Evolutionary conservation across 176 grass and related monocot genomes (phyloP), one percentile per base, ranked within the genome.

Genomic region (Triticum dicoccoides): DNA sequence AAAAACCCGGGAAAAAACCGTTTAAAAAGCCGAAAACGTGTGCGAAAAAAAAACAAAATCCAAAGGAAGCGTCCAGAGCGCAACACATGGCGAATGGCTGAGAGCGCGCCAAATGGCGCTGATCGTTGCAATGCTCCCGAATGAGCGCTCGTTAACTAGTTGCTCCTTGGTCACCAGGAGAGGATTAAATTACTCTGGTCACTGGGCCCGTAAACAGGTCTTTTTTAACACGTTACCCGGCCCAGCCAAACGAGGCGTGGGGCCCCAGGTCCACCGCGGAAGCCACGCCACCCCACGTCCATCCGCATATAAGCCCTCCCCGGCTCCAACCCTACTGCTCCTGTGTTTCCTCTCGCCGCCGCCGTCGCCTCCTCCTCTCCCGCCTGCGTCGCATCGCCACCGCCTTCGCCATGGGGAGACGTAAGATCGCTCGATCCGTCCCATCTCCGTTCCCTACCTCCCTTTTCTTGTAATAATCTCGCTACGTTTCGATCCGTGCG

Each of bases 401-500:
- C 29, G 15, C 15, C 44, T 11, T 9, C 69, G n/a, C 79, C 59
- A 82, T 87, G 86, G 86, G 86, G 69, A 87, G 79, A 76, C 51
- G 79, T 87, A 87, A 82, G 79, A 14, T 58, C 44, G 8, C 44
- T 29, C 32, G 5, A 23, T 65, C 56, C 29, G 67, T 7, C 37
- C 29, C 7, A 61, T 9, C 29, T 6, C 83, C 33, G 9, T 25
- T 7, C 18, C 32, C 27, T 45, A 67, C 11, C 42, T 23, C 1
- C 34, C 21, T 63, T 3, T 2, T 61, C 54, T 2, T 14, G 32
- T 11, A 44, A 44, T 37, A 76, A 15, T 25, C 24, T 32, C 25
- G 73, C 25, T 32, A 30, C 4, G 29, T 77, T 77, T 54, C 5
- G 17, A 20, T 35, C 15, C 49, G 76, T 61, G 76, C 32, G 52